These are phyloP conservation scores for Aspergillus incahuasiensis DNA, from an alignment of 495 filamentous ascomycete genomes.

Conservation along the genomic window DNA sequence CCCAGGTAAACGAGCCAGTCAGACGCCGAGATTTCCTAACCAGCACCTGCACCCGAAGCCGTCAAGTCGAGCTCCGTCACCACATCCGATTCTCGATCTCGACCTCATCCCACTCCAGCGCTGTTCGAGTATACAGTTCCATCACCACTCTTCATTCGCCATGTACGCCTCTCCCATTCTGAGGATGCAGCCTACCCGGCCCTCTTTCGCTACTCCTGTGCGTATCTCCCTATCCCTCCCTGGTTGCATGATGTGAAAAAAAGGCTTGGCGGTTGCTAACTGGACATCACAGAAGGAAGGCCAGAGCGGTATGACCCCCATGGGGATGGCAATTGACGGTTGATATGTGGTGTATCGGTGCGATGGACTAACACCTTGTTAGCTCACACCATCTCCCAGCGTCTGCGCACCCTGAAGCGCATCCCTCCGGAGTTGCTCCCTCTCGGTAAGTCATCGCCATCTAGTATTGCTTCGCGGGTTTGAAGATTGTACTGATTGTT, in stretches of 20 bases:
- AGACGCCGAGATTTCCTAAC: slow-evolving; percentile 36
- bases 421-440: slow-evolving; percentile 93
- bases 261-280: slow-evolving; percentile 28
- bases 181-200: slow-evolving; percentile 52
- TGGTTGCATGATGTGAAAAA: slow-evolving; percentile 12
- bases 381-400: slow-evolving; percentile 98
- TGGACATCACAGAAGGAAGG: slow-evolving; percentile 64
- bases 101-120: slow-evolving; percentile 13
- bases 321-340: slow-evolving; percentile 16
- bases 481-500: slow-evolving; percentile 19
- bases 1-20: slow-evolving; percentile 42
- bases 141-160: slow-evolving; percentile 15
- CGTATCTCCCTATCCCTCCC: slow-evolving; percentile 30
- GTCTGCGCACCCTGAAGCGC: slow-evolving; percentile 78
- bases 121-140: neutral
- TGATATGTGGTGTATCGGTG: neutral
- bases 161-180: slow-evolving; percentile 67
- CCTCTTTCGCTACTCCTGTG: slow-evolving; percentile 76
- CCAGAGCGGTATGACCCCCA: slow-evolving; percentile 64
- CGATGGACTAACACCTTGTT: slow-evolving; percentile 29
- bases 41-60: slow-evolving; percentile 33
- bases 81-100: slow-evolving; percentile 14
- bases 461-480: neutral
- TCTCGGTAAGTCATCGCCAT: slow-evolving; percentile 63
- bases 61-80: slow-evolving; percentile 22